phyloP scores from a whole-genome alignment of 345 rosid species.

The Carallia pectinifolia region DNA sequence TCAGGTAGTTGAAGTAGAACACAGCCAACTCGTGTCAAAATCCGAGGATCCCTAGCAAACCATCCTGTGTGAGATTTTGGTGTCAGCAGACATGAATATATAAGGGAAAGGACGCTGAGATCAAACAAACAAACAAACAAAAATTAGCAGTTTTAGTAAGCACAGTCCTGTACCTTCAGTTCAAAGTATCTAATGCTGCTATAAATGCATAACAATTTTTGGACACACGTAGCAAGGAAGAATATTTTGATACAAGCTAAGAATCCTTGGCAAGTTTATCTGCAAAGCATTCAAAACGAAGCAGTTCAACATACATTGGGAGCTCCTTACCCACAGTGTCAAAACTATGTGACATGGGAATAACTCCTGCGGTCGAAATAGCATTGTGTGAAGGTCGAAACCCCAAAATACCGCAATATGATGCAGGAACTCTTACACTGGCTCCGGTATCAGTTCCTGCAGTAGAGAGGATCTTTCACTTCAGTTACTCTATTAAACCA shows the following conservation, averaged over 20 bases:
- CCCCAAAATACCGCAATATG: conserved; percentile 76
- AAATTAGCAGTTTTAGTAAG: too few species aligned
- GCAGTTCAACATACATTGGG: neutral
- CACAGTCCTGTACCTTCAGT: too few species aligned
- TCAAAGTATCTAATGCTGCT: too few species aligned
- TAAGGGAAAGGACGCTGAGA: neutral
- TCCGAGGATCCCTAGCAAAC: conserved; percentile 77
- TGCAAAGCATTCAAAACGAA: neutral
- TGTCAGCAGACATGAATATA: conserved; percentile 4
- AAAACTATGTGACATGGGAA: conserved; percentile 85
- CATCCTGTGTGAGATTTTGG: conserved; percentile 52
- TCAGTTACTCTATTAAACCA: neutral
- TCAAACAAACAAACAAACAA: too few species aligned
- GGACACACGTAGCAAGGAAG: too few species aligned
- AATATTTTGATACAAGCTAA: neutral
- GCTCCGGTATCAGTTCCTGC: conserved; percentile 95
- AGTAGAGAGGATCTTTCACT: conserved; percentile 9
- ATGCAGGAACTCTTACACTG: conserved; percentile 84
- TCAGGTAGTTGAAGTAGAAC: conserved; percentile 52
- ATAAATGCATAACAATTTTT: too few species aligned
- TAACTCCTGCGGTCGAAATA: conserved; percentile 59
- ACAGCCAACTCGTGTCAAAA: conserved; percentile 61
- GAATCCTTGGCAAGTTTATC: neutral
- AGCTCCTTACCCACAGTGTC: conserved; percentile 79
- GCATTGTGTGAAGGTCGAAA: conserved; percentile 68